Evolutionary conservation across 306 rosid genomes (phyloP).

Genomic region (Argentina anserina): DNA sequence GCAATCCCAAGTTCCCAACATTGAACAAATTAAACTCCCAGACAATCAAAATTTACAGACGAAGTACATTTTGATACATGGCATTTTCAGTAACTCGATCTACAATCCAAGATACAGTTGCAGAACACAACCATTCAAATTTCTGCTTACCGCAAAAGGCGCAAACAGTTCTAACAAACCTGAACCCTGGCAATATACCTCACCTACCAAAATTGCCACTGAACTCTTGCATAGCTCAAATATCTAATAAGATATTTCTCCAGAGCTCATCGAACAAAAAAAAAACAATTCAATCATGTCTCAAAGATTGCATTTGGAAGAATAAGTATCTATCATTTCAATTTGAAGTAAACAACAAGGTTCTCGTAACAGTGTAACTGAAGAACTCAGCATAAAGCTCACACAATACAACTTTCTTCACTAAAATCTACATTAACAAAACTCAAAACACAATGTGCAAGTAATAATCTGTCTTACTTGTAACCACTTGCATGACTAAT

Average conservation of each 20-base stretch:
- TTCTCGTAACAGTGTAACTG: neutral
- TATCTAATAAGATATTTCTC: neutral
- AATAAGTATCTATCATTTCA: neutral
- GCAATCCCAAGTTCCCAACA: too few species aligned
- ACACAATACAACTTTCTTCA: neutral
- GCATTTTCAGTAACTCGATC: neutral
- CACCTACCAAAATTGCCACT: slow-evolving; percentile 1
- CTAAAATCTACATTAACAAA: neutral
- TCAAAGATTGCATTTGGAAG: neutral
- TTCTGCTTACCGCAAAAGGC: neutral
- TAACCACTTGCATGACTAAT: neutral
- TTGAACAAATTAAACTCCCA: too few species aligned
- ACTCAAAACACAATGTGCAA: neutral
- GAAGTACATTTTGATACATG: neutral
- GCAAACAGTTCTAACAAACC: slow-evolving; percentile 3
- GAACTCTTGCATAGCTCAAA: neutral
- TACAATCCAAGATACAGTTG: slow-evolving; percentile 18
- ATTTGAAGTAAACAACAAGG: slow-evolving; percentile 1
- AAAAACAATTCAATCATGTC: neutral
- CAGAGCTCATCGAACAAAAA: neutral
- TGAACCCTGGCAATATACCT: slow-evolving; percentile 1
- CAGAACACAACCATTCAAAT: slow-evolving; percentile 10
- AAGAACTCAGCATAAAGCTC: neutral
- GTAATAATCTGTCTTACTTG: neutral
- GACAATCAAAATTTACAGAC: neutral